Evolutionary conservation across 345 rosid species (phyloP), one percentile per base, ranked within the genome.

Genomic region (Psidium guajava): DNA sequence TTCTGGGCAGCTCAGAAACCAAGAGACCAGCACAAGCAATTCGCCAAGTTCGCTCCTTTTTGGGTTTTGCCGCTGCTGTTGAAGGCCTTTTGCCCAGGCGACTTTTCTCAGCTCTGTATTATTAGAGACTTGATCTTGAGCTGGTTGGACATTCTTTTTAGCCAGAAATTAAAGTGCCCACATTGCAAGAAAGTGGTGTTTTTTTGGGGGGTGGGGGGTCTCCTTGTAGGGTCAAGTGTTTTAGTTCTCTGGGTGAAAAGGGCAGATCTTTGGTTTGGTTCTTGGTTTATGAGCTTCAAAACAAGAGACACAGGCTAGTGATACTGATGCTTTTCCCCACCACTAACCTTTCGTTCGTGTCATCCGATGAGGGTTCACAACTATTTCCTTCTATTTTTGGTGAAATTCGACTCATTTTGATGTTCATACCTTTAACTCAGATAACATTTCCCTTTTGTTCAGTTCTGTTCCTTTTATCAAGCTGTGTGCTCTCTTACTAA

Each of bases 191-290:
- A 69, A 36, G 77, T 69, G 81, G 84, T 51, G 28, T 32, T 73
- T 51, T 32, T 36, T 40, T 58, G 74, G 74, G 74, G 74, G 9
- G 69, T 36, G 28, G 81, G 54, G 14, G 22, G 50, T 57, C 47
- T 32, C 57, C 24, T 16, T 81, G 88, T 86, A 80, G 88, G 85
- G 57, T 86, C 84, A 27, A 28, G 27, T 83, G 82, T 81, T 75
- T 87, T 40, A n/a, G 57, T 73, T 87, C 83, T 81, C 75, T 20
- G 54, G 86, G 83, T 53, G 64, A 27, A 82, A 84, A 83, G 56
- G 82, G 25, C 85, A 61, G 85, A 75, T 84, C 87, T 81, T 85
- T 64, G 21, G 42, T 54, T 27, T 18, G 64, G 83, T 57, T 86
- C 81, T 55, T 82, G 82, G 85, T 77, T 61, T 25, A 54, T 82